These are phyloP conservation scores for Torulaspora quercuum DNA, from an alignment of 805 yeast species.

Conservation along the genomic window DNA sequence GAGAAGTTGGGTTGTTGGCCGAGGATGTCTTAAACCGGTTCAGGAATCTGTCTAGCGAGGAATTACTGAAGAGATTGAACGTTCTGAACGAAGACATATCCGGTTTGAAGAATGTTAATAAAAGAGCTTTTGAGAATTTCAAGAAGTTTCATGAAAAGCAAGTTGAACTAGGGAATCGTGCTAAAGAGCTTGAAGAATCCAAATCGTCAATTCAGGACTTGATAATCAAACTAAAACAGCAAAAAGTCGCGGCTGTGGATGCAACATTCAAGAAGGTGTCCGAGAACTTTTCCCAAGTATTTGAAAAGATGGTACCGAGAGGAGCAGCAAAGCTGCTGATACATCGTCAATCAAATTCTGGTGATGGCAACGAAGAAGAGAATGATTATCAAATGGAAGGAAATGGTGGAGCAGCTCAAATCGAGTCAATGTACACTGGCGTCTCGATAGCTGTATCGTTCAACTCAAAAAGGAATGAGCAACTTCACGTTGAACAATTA, in stretches of 20 bases:
- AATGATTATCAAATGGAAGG: conserved; percentile 20
- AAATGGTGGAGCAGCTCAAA: conserved; percentile 19
- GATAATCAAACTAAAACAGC: conserved; percentile 63
- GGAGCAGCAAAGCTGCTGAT: conserved; percentile 76
- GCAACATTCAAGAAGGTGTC: conserved; percentile 77
- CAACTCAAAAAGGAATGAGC: conserved; percentile 81
- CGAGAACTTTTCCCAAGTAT: conserved; percentile 65
- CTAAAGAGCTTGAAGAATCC: conserved; percentile 66
- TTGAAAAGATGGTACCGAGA: conserved; percentile 76
- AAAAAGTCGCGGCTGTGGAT: conserved; percentile 79
- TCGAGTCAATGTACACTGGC: conserved; percentile 55
- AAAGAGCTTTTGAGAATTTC: conserved; percentile 84
- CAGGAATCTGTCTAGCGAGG: conserved; percentile 46
- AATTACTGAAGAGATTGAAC: conserved; percentile 52
- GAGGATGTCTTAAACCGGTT: conserved; percentile 69
- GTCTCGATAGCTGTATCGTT: conserved; percentile 86
- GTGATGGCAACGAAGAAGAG: conserved; percentile 23
- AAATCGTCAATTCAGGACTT: conserved; percentile 68
- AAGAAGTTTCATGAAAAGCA: conserved; percentile 68
- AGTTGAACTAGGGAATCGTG: conserved; percentile 60
- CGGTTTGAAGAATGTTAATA: conserved; percentile 73
- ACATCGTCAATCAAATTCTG: conserved; percentile 39
- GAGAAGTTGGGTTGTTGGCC: conserved; percentile 85
- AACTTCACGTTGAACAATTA: conserved; percentile 80
- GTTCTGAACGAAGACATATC: conserved; percentile 54